Percentiles rank a stretch among this genome's conserved stretches.
Conservation (phyloP, 2,329 filamentous ascomycete genomes). For the Zymoseptoria crescenta region DNA sequence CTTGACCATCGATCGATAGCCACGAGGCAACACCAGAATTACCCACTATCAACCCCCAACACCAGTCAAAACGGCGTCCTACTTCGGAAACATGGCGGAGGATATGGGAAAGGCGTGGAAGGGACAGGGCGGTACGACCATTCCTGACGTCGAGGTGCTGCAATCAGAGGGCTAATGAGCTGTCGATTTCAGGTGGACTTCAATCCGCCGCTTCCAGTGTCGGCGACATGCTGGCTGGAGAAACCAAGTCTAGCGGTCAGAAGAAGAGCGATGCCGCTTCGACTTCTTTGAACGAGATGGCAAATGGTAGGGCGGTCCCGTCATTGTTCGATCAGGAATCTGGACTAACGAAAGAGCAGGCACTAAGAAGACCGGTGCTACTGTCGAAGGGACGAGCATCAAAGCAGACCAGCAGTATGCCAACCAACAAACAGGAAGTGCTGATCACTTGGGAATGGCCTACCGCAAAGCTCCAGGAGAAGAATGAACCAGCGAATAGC, state of each 20-base stretch:
- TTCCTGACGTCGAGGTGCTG: neutral
- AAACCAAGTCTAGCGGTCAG: conserved; percentile 20
- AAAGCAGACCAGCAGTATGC: conserved; percentile 20
- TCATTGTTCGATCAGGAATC: neutral
- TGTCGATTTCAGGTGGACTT: conserved; percentile 18
- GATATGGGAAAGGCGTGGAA: conserved; percentile 26
- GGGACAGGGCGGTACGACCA: conserved; percentile 20
- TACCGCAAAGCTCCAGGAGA: conserved; percentile 15
- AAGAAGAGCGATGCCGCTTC: conserved; percentile 25
- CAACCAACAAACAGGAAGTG: conserved; percentile 24
- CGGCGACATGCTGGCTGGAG: conserved; percentile 20
- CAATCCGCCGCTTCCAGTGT: conserved; percentile 20
- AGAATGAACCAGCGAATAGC: neutral
- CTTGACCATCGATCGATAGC: neutral
- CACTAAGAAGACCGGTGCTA: conserved; percentile 18
- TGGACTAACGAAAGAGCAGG: conserved; percentile 1
- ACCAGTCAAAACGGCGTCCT: conserved; percentile 1
- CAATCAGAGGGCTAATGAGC: neutral
- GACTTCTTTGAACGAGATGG: conserved; percentile 19
- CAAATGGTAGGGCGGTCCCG: conserved; percentile 8
- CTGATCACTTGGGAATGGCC: conserved; percentile 25
- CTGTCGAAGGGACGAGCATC: conserved; percentile 19
- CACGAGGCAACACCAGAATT: neutral
- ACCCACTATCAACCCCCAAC: neutral
- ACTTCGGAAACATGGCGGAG: conserved; percentile 15